phyloP scores from a whole-genome alignment of 1,139 yeast species.

The Pneumocystis sp. region DNA sequence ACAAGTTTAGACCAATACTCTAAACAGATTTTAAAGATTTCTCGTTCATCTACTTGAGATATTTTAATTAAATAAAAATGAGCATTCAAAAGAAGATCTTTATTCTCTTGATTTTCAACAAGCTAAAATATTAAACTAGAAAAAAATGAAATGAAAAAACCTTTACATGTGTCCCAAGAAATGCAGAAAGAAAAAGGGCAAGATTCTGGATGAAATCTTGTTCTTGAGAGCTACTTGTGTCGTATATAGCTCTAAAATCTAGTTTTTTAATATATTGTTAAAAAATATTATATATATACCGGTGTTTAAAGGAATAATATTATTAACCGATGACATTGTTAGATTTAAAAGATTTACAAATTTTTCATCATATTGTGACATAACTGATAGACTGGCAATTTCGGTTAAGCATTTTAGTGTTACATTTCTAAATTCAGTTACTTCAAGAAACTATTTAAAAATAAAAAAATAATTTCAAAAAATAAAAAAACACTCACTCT shows the following conservation, averaged over 20 bases:
- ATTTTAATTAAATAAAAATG: conserved; percentile 71
- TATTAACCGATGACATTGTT: conserved; percentile 55
- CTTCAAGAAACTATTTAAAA: conserved; percentile 42
- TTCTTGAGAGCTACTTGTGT: conserved; percentile 61
- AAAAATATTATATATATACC: neutral
- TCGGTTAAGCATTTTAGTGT: conserved; percentile 88
- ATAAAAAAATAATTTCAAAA: neutral
- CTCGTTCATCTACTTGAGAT: conserved; percentile 88
- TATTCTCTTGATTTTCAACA: conserved; percentile 50
- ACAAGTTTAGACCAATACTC: conserved; percentile 90
- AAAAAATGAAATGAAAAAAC: neutral
- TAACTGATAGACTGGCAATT: conserved; percentile 51
- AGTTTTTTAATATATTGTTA: neutral
- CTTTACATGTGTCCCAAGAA: conserved; percentile 57
- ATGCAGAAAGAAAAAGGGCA: conserved; percentile 83
- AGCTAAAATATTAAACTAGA: conserved; percentile 21
- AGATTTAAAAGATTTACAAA: conserved; percentile 58
- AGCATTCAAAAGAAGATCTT: conserved; percentile 51
- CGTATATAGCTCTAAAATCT: conserved; percentile 59
- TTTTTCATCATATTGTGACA: conserved; percentile 49
- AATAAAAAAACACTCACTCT: conserved; percentile 18
- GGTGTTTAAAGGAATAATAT: conserved; percentile 59
- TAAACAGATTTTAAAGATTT: conserved; percentile 81
- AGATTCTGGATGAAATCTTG: conserved; percentile 92
- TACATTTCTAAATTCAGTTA: conserved; percentile 67